phyloP scores from a whole-genome alignment of 2,329 filamentous ascomycete genomes.

The Ramichloridium luteum region DNA sequence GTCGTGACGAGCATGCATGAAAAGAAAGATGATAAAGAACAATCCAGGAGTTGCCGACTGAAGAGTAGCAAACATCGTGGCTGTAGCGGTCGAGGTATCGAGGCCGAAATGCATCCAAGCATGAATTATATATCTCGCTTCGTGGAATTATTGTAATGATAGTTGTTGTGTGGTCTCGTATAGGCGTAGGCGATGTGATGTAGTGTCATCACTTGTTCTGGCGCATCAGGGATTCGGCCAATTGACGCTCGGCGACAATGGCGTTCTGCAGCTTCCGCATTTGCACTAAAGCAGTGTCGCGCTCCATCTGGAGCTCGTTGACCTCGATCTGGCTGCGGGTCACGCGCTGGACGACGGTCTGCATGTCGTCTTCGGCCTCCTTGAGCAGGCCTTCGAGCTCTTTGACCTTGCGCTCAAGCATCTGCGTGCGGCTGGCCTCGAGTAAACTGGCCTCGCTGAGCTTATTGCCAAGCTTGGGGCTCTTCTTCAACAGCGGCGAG shows the following conservation, averaged over 20 bases:
- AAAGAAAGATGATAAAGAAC: too few relatives aligned
- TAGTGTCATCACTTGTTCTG: too few relatives aligned
- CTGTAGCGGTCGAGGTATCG: too few relatives aligned
- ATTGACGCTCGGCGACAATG: slow-evolving; percentile 52
- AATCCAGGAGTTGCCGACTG: too few relatives aligned
- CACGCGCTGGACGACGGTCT: slow-evolving; percentile 71
- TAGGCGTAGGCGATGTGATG: too few relatives aligned
- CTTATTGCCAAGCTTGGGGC: slow-evolving; percentile 43
- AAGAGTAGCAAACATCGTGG: too few relatives aligned
- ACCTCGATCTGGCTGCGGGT: slow-evolving; percentile 75
- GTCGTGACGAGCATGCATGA: too few relatives aligned
- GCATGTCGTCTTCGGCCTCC: slow-evolving; percentile 69
- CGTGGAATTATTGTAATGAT: too few relatives aligned
- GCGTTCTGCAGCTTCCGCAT: slow-evolving; percentile 57
- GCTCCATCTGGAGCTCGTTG: slow-evolving; percentile 60
- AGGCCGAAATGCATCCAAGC: too few relatives aligned
- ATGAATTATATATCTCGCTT: too few relatives aligned
- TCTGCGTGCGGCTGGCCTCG: slow-evolving; percentile 60
- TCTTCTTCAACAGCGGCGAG: slow-evolving; percentile 44
- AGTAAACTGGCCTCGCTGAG: slow-evolving; percentile 39
- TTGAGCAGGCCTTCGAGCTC: slow-evolving; percentile 74
- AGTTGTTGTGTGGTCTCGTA: too few relatives aligned
- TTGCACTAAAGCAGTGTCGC: slow-evolving; percentile 61
- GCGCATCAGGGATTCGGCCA: slow-evolving; percentile 35
- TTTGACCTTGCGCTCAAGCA: slow-evolving; percentile 63